Percentiles rank a stretch among this genome's conserved stretches.
phyloP scores from a whole-genome alignment of 805 yeast genomes.

The Hanseniaspora mollemarum region DNA sequence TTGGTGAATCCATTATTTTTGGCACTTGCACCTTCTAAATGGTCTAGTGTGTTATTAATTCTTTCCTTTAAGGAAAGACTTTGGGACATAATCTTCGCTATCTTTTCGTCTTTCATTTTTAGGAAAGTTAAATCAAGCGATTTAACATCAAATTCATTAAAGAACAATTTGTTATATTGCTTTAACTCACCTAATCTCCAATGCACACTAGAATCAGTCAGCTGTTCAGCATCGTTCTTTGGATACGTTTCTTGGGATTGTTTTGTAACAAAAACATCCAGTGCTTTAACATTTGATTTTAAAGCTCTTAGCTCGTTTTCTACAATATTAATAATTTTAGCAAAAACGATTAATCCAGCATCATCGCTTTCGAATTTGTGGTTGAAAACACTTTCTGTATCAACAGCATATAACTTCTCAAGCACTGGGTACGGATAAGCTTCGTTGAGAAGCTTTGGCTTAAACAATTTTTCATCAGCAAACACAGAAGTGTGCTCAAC shows the following conservation, averaged over 20 bases:
- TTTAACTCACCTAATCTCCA: conserved; percentile 30
- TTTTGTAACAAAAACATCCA: conserved; percentile 28
- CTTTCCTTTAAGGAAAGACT: not conserved
- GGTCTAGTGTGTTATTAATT: not conserved
- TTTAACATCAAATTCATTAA: not conserved
- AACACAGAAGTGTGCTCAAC: conserved; percentile 24
- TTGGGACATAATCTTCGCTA: not conserved
- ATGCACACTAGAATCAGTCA: conserved; percentile 26
- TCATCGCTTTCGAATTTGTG: conserved; percentile 15
- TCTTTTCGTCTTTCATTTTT: not conserved
- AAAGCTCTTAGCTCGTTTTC: conserved; percentile 30
- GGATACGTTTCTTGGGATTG: conserved; percentile 24
- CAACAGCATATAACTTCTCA: conserved; percentile 23
- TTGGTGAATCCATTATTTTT: not conserved
- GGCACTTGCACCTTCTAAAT: not conserved
- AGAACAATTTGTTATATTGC: not conserved
- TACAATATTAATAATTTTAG: conserved; percentile 17
- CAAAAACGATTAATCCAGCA: not conserved
- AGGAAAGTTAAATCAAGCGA: not conserved
- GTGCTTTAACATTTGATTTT: conserved; percentile 25
- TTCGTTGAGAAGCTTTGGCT: conserved; percentile 23
- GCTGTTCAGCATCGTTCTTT: conserved; percentile 23
- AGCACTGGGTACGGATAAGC: conserved; percentile 21
- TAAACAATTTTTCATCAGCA: conserved; percentile 27
- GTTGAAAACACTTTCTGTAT: conserved; percentile 16